Conservation (phyloP, 306 rosid species). For the Dryas octopetala region DNA sequence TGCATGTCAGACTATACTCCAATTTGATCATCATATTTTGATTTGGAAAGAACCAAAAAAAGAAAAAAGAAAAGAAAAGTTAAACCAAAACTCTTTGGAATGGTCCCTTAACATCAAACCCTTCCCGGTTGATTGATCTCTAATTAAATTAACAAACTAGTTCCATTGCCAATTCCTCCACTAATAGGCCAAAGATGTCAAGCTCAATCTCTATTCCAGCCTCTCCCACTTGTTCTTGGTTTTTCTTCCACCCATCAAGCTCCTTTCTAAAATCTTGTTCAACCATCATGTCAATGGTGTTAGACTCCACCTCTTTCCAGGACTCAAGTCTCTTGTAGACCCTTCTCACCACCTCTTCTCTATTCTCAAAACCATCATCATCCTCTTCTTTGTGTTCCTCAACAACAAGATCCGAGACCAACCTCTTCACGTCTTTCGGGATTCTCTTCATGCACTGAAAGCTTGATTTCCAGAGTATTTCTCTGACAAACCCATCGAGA, state of each 20-base stretch:
- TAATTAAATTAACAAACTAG: conserved; percentile 34
- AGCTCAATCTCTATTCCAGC: conserved; percentile 60
- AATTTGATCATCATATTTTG: conserved; percentile 35
- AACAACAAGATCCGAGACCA: conserved; percentile 56
- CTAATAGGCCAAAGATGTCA: conserved; percentile 53
- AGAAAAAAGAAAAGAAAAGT: conserved; percentile 21
- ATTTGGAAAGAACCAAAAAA: neutral
- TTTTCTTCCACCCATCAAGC: conserved; percentile 55
- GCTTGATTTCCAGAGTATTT: conserved; percentile 37
- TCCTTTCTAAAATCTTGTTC: conserved; percentile 65
- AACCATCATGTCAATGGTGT: conserved; percentile 83
- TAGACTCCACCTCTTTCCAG: conserved; percentile 69
- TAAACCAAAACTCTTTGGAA: conserved; percentile 26
- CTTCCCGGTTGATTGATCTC: conserved; percentile 29
- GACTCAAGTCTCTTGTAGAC: conserved; percentile 54
- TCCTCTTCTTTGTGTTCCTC: conserved; percentile 57
- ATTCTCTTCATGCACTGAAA: conserved; percentile 20
- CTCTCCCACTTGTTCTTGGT: conserved; percentile 41
- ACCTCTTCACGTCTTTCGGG: conserved; percentile 48
- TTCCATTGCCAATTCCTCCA: conserved; percentile 70
- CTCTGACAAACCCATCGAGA: conserved; percentile 32
- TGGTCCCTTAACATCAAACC: conserved; percentile 22
- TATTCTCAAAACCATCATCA: conserved; percentile 9
- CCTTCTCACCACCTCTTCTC: conserved; percentile 43
- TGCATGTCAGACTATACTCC: conserved; percentile 49